A percentile compares a stretch with the other conserved stretches of the same genome.
Evolutionary conservation across 208 protist species (phyloP).

Genomic region (Leishmania arabica): DNA sequence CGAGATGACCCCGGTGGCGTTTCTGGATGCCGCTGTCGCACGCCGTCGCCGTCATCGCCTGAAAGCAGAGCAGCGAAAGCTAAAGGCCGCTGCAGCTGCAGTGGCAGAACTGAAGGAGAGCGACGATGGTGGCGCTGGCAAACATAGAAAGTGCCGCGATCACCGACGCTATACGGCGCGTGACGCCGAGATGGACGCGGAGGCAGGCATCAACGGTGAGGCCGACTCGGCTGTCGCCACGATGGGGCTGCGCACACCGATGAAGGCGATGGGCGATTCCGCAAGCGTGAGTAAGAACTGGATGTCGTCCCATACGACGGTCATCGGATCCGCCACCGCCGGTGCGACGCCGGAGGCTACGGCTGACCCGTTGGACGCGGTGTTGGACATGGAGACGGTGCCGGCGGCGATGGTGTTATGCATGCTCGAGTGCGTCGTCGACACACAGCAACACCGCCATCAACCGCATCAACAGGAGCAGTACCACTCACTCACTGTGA

Average conservation of each 20-base stretch:
- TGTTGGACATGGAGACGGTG: slow-evolving; percentile 23
- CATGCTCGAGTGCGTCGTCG: slow-evolving; percentile 30
- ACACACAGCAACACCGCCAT: slow-evolving; percentile 8
- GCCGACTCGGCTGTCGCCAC: too few species aligned
- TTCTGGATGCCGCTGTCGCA: slow-evolving; percentile 11
- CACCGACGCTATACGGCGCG: not conserved
- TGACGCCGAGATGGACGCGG: not conserved
- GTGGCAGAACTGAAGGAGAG: not conserved
- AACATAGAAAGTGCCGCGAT: not conserved
- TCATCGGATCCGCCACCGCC: not conserved
- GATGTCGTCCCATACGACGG: slow-evolving; percentile 12
- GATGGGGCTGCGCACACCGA: not conserved
- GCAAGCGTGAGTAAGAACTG: slow-evolving; percentile 4
- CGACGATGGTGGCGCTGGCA: not conserved
- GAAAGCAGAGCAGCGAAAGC: slow-evolving; percentile 18
- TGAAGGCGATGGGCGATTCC: not conserved
- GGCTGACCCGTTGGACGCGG: slow-evolving; percentile 16
- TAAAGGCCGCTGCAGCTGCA: not conserved
- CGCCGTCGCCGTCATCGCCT: slow-evolving; percentile 30
- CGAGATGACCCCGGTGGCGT: slow-evolving; percentile 36
- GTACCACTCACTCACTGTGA: not conserved
- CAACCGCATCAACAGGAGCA: slow-evolving; percentile 8
- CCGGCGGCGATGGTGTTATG: slow-evolving; percentile 30
- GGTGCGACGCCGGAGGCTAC: not conserved
- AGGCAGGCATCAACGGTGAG: not conserved